Evolutionary conservation across 2,329 filamentous ascomycete species (phyloP).

Genomic region (Monosporascus sp.): DNA sequence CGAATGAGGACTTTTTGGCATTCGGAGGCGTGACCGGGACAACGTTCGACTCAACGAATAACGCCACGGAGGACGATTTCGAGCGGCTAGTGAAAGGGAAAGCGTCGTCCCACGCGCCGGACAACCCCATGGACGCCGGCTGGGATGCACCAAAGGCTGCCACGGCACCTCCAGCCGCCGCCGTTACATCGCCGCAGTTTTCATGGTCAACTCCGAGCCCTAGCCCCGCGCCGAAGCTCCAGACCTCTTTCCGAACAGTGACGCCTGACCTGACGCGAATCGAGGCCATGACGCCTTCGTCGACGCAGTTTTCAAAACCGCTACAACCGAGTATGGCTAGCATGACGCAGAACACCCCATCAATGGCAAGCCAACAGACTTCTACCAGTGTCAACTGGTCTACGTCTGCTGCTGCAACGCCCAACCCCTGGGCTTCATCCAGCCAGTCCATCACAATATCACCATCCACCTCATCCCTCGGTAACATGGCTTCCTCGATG

Average conservation of each 20-base stretch:
- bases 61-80: conserved; percentile 67
- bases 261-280: conserved; percentile 55
- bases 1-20: conserved; percentile 63
- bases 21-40: conserved; percentile 64
- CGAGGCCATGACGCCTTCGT: conserved; percentile 49
- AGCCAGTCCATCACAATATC: conserved; percentile 27
- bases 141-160: conserved; percentile 39
- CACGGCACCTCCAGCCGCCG: conserved; percentile 27
- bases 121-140: conserved; percentile 39
- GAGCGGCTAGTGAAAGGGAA: conserved; percentile 83
- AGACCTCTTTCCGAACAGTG: conserved; percentile 48
- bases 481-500: conserved; percentile 39
- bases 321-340: conserved; percentile 38
- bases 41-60: conserved; percentile 45
- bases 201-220: conserved; percentile 59
- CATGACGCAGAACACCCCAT: conserved; percentile 10
- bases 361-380: conserved; percentile 23
- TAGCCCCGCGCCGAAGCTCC: conserved; percentile 31
- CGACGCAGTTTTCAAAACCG: conserved; percentile 60
- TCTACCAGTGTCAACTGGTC: conserved; percentile 37
- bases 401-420: conserved; percentile 29
- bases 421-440: conserved; percentile 45
- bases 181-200: conserved; percentile 41
- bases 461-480: conserved; percentile 29
- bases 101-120: conserved; percentile 30